Conservation (phyloP, 1,139 yeast genomes). For the Geotrichum klebahnii region DNA sequence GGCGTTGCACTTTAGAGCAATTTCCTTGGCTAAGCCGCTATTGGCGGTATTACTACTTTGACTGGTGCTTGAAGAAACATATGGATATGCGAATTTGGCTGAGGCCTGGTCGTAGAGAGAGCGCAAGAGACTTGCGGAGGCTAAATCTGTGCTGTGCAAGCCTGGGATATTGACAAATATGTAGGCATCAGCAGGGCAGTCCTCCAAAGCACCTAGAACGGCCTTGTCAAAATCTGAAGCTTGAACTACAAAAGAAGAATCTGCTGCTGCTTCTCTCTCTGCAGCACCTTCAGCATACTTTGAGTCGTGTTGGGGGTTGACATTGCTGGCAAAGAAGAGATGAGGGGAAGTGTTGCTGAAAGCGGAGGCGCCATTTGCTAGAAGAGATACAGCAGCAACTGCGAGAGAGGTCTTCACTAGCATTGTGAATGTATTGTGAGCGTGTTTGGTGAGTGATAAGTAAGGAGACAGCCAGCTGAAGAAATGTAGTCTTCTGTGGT, state of each 20-base stretch:
- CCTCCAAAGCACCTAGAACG: constrained; percentile 27
- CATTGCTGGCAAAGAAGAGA: constrained; percentile 17
- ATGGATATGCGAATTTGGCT: constrained; percentile 23
- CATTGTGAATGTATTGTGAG: constrained; percentile 10
- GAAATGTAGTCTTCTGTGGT: constrained; percentile 6
- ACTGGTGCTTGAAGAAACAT: constrained; percentile 18
- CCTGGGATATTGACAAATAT: constrained; percentile 40
- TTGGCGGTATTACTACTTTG: constrained; percentile 11
- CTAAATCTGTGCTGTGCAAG: constrained; percentile 36
- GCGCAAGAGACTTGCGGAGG: constrained; percentile 29
- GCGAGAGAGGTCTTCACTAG: constrained; percentile 18
- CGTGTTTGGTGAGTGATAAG: neutral
- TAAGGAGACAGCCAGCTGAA: neutral
- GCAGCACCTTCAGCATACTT: constrained; percentile 7
- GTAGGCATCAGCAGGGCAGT: constrained; percentile 40
- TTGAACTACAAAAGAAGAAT: constrained; percentile 14
- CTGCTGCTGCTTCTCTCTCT: constrained; percentile 13
- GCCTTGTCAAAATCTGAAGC: constrained; percentile 23
- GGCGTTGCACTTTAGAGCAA: constrained; percentile 35
- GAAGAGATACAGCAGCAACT: constrained; percentile 11
- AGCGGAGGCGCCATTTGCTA: constrained; percentile 23
- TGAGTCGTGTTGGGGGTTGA: constrained; percentile 18
- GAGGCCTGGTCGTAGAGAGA: constrained; percentile 30
- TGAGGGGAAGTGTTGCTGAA: constrained; percentile 30
- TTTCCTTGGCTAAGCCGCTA: constrained; percentile 25